Evolutionary conservation across 106 monocot genomes (phyloP), one percentile per base, ranked within the genome.

Genomic region (Dendrobium nobile): DNA sequence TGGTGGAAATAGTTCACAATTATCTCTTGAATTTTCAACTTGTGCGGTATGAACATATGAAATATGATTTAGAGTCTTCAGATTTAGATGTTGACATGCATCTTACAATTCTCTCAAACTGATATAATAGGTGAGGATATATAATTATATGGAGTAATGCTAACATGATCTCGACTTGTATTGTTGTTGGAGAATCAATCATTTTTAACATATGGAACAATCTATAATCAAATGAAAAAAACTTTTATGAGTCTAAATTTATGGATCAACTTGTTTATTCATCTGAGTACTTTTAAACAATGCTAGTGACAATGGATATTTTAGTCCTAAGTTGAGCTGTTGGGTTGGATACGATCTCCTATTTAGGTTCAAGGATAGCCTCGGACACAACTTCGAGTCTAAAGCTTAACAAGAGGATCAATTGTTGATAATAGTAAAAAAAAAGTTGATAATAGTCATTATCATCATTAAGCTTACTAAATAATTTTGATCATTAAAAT

Each of bases 11-110:
- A 5, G 51, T 13, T 51, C 51, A 51, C 22, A 22, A 9, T 1
- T 22, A 61, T 61, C 61, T 61, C n/a, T 61, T 61, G 5, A 61
- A 61, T 61, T 61, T 61, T 61, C n/a, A 61, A n/a, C 61, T n/a
- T 4, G 2, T 61, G 19, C 22, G 1, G n/a, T 61, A n/a, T 61
- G n/a, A 61, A 61, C 20, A 24, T 7, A n/a, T n/a, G 20, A n/a
- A 19, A 61, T 61, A 61, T 61, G 61, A 61, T 61, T 61, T 19
- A 5, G 61, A 61, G 61, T 3, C n/a, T 51, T 61, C 61, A 61
- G n/a, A 15, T 51, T 51, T 51, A 51, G 51, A 51, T 51, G 51
- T 51, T 51, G 11, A 1, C 13, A 51, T 61, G 61, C 22, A 22
- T 61, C n/a, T 4, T 6, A 61, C 3, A n/a, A 7, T 61, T 61